These are phyloP conservation scores for Gymnopus androsaceus DNA, from an alignment of 1,284 basidiomycete species.

Conservation along the genomic window DNA sequence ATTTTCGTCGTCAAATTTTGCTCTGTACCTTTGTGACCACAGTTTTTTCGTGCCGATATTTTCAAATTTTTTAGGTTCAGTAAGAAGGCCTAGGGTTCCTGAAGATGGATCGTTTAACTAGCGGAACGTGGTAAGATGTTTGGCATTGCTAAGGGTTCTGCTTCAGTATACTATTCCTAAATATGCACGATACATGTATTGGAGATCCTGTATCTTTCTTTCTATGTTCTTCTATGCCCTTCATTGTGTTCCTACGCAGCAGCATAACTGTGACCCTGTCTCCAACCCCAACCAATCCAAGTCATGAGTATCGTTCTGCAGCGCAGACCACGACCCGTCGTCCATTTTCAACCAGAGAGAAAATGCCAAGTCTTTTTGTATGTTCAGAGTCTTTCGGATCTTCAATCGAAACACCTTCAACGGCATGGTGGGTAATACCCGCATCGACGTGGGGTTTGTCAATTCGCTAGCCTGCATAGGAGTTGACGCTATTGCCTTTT, in stretches of 20 bases:
- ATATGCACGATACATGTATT: not conserved
- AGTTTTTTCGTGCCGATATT: too few relatives aligned
- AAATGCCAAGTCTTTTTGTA: conserved; percentile 31
- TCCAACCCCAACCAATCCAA: conserved; percentile 75
- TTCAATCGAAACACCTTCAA: conserved; percentile 58
- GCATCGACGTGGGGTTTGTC: conserved; percentile 32
- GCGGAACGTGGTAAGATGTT: conserved; percentile 2
- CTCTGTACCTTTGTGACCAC: conserved; percentile 26
- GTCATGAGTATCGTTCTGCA: conserved; percentile 50
- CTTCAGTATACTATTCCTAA: not conserved
- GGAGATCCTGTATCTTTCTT: not conserved
- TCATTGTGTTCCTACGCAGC: conserved; percentile 1
- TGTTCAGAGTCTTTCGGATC: conserved; percentile 47
- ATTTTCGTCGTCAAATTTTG: conserved; percentile 33
- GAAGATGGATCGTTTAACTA: too few relatives aligned
- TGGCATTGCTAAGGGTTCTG: not conserved
- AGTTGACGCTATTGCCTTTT: conserved; percentile 24
- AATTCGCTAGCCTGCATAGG: conserved; percentile 27
- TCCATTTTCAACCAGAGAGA: conserved; percentile 58
- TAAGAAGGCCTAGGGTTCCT: too few relatives aligned
- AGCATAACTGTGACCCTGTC: conserved; percentile 13
- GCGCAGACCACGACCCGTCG: conserved; percentile 44
- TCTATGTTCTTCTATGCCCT: not conserved
- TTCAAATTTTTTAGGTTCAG: too few relatives aligned
- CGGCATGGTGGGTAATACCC: conserved; percentile 67